Percentiles rank a stretch among this genome's conserved stretches.
Evolutionary conservation across 108 stramenopile species (phyloP).

Genomic region (Seminavis robusta): DNA sequence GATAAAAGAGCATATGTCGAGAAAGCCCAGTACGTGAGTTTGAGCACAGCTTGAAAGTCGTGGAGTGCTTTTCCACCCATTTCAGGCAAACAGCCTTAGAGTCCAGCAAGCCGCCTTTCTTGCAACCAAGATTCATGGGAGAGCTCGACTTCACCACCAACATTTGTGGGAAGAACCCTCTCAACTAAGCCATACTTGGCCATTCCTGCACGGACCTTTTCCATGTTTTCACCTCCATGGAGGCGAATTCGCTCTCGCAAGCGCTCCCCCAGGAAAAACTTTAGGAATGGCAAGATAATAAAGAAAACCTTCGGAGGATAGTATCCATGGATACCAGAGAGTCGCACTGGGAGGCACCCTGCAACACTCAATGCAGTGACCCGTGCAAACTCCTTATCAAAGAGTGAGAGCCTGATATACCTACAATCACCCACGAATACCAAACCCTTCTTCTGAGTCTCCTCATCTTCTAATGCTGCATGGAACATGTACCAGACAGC

Average conservation of each 20-base stretch:
- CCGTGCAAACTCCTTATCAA: conserved; percentile 39
- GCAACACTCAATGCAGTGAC: conserved; percentile 28
- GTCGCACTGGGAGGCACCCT: conserved; percentile 46
- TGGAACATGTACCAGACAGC: conserved; percentile 51
- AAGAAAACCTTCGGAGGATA: conserved; percentile 53
- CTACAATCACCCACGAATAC: conserved; percentile 30
- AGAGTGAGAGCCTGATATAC: conserved; percentile 22
- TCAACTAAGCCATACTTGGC: conserved; percentile 36
- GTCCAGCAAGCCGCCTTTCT: background rate
- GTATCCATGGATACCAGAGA: conserved; percentile 52
- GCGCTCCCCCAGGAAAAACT: conserved; percentile 40
- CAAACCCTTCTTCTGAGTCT: conserved; percentile 38
- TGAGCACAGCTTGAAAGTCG: too few species aligned
- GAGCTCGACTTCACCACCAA: conserved; percentile 45
- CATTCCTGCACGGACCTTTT: conserved; percentile 37
- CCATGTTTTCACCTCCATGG: conserved; percentile 40
- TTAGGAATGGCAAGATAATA: conserved; percentile 48
- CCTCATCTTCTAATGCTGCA: conserved; percentile 30
- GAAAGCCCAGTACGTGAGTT: too few species aligned
- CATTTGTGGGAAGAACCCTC: conserved; percentile 35
- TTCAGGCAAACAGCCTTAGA: too few species aligned
- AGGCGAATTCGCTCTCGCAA: conserved; percentile 44
- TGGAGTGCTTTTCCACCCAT: too few species aligned
- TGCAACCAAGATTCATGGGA: conserved; percentile 23
- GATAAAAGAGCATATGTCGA: too few species aligned